A percentile compares a stretch with the other conserved stretches of the same genome.
Evolutionary conservation across 2,329 filamentous ascomycete genomes (phyloP).

Genomic region (Verticillium zaregamsianum): DNA sequence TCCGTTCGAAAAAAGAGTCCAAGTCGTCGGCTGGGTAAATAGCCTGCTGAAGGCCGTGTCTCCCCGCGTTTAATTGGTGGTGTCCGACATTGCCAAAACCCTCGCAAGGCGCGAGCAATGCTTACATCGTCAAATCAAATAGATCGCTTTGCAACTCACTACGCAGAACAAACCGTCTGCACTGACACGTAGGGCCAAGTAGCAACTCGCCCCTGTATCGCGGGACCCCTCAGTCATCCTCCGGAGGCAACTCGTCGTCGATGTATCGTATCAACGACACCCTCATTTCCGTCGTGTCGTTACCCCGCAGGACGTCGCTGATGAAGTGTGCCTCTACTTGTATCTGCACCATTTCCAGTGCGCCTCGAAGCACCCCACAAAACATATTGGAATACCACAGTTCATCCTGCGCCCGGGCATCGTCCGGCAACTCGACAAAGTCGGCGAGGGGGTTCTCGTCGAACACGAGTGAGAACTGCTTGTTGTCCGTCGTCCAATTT

Average conservation of each 20-base stretch:
- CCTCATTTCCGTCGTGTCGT: conserved; percentile 96
- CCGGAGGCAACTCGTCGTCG: conserved; percentile 93
- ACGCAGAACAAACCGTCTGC: neutral
- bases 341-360: conserved; percentile 99
- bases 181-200: neutral
- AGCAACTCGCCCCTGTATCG: neutral
- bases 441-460: conserved; percentile 96
- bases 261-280: conserved; percentile 90
- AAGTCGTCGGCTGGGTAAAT: neutral
- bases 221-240: conserved; percentile 69
- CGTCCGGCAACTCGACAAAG: conserved; percentile 95
- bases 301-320: conserved; percentile 85
- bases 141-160: neutral
- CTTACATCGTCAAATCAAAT: neutral
- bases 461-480: conserved; percentile 93
- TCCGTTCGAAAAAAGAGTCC: no score
- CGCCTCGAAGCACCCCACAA: conserved; percentile 85
- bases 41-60: neutral
- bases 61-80: neutral
- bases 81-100: neutral
- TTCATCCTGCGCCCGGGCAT: conserved; percentile 92
- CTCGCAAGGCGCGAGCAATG: neutral
- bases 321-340: conserved; percentile 97
- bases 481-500: conserved; percentile 94
- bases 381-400: conserved; percentile 98